A percentile compares a stretch with the other conserved stretches of the same genome.
These are phyloP conservation scores for Suaeda aralocaspica DNA, from an alignment of 148 eudicot species.

Conservation along the genomic window DNA sequence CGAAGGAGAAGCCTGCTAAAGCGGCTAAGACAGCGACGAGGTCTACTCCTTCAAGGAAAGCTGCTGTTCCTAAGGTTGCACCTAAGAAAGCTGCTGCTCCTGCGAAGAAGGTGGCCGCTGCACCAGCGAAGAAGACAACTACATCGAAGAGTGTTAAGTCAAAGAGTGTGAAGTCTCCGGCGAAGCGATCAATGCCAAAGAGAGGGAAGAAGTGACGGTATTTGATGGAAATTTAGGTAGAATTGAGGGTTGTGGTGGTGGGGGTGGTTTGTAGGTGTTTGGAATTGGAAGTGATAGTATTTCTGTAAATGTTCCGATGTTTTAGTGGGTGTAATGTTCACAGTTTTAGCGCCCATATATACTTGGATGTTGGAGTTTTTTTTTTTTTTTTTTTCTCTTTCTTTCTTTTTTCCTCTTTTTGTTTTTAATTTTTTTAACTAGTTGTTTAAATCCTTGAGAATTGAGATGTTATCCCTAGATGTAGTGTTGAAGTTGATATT, in stretches of 20 bases:
- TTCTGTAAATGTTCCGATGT: slow-evolving; percentile 26
- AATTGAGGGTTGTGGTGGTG: not conserved
- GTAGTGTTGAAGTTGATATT: slow-evolving; percentile 13
- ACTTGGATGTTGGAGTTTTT: slow-evolving; percentile 9
- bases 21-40: slow-evolving; percentile 45
- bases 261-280: not conserved
- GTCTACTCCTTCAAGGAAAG: slow-evolving; percentile 50
- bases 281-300: slow-evolving; percentile 2
- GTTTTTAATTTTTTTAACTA: not conserved
- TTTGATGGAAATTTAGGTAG: slow-evolving; percentile 5
- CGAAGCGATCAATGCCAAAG: slow-evolving; percentile 28
- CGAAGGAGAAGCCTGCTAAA: slow-evolving; percentile 44
- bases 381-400: not conserved
- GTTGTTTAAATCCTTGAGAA: slow-evolving; percentile 10
- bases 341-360: slow-evolving; percentile 25
- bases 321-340: slow-evolving; percentile 22
- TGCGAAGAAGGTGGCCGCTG: slow-evolving; percentile 28
- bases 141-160: slow-evolving; percentile 33
- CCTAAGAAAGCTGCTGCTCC: slow-evolving; percentile 26
- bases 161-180: slow-evolving; percentile 31
- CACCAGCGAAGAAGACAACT: slow-evolving; percentile 29
- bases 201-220: slow-evolving; percentile 32
- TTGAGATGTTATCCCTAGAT: slow-evolving; percentile 6
- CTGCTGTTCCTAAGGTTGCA: slow-evolving; percentile 18
- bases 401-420: too few species aligned